These are phyloP conservation scores for Avena sativa DNA, from an alignment of 176 grass and related monocot species.

Conservation along the genomic window DNA sequence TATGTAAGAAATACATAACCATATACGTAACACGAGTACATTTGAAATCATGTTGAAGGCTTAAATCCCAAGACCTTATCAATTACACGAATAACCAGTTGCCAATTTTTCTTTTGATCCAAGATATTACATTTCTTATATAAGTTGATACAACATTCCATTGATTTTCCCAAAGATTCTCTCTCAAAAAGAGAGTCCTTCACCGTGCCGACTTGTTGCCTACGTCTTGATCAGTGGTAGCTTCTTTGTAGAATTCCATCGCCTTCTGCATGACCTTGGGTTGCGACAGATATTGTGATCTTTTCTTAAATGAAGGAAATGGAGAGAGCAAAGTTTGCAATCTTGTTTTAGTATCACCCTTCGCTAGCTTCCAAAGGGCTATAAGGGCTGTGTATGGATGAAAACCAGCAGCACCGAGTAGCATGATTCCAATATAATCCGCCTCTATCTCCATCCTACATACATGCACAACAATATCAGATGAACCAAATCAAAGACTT, in stretches of 20 bases:
- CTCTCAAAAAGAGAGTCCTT: not conserved
- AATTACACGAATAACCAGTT: too few relatives aligned
- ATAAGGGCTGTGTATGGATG: not conserved
- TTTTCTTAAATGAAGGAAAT: not conserved
- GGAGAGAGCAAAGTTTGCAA: not conserved
- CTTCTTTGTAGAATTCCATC: not conserved
- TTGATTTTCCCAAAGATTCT: too few relatives aligned
- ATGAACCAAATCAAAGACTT: too few relatives aligned
- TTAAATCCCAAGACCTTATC: too few relatives aligned
- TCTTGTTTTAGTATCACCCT: too few relatives aligned
- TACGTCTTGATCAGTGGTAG: not conserved
- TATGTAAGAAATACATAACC: too few relatives aligned
- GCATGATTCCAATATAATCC: not conserved
- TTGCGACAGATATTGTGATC: not conserved
- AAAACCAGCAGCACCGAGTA: constrained; percentile 11
- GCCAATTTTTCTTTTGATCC: too few relatives aligned
- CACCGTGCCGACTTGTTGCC: not conserved
- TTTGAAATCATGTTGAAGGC: too few relatives aligned
- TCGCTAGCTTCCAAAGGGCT: not conserved
- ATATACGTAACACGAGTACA: too few relatives aligned
- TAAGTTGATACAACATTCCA: too few relatives aligned
- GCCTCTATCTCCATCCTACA: not conserved
- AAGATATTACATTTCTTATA: too few relatives aligned
- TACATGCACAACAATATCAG: not conserved
- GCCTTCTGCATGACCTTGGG: not conserved